Conservation (phyloP, 2,329 filamentous ascomycete species). For the Colletotrichum sp. region DNA sequence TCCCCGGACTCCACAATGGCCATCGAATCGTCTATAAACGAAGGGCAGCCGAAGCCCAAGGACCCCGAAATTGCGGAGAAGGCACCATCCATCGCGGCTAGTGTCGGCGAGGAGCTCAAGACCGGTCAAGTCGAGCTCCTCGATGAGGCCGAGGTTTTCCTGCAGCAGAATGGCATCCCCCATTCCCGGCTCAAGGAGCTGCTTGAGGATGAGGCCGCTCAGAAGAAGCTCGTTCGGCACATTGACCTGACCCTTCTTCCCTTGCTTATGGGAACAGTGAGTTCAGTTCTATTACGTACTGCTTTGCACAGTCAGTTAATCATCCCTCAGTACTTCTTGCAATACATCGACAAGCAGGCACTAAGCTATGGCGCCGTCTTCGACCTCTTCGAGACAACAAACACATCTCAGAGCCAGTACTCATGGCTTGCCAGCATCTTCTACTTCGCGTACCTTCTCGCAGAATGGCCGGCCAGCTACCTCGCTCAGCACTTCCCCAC, state of each 20-base stretch:
- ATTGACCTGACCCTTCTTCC: conserved; percentile 1
- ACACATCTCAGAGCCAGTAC: conserved; percentile 35
- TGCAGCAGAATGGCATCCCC: conserved; percentile 50
- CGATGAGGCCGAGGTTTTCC: conserved; percentile 53
- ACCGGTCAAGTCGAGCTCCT: conserved; percentile 33
- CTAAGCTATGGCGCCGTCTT: conserved; percentile 21
- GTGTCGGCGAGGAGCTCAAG: not conserved
- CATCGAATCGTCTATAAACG: not conserved
- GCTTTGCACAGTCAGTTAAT: not conserved
- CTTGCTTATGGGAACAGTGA: conserved; percentile 21
- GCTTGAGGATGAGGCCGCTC: conserved; percentile 41
- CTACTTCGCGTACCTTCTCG: conserved; percentile 32
- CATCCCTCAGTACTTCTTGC: not conserved
- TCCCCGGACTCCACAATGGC: conserved; percentile 6
- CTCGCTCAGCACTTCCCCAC: conserved; percentile 20
- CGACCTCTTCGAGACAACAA: conserved; percentile 30
- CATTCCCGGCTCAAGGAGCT: conserved; percentile 46
- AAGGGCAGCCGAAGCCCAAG: not conserved
- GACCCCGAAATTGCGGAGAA: conserved; percentile 13
- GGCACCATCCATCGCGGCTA: not conserved
- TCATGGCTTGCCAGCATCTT: conserved; percentile 35
- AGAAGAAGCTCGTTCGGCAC: conserved; percentile 19
- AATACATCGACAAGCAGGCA: conserved; percentile 37
- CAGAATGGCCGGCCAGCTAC: conserved; percentile 27
- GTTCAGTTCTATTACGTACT: not conserved